A percentile compares a stretch with the other conserved stretches of the same genome.
These are phyloP conservation scores for Starmerella vaccinii DNA, from an alignment of 805 yeast species.

Conservation along the genomic window DNA sequence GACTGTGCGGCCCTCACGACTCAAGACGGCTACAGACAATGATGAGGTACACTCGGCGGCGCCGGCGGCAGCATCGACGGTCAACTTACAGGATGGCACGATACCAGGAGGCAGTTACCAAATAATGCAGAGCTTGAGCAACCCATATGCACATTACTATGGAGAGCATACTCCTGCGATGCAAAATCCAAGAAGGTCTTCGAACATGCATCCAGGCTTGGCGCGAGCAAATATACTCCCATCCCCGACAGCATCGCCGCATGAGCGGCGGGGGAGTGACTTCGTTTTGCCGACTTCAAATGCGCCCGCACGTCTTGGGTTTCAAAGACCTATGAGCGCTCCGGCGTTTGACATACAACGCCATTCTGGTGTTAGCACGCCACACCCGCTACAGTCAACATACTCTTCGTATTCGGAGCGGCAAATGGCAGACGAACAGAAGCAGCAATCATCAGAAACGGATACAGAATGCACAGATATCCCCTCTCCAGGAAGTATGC, in stretches of 20 bases:
- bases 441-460: not conserved
- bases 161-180: not conserved
- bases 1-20: not conserved
- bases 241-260: constrained; percentile 8
- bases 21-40: not conserved
- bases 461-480: constrained; percentile 3
- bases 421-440: not conserved
- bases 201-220: not conserved
- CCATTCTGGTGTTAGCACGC: not conserved
- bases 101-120: not conserved
- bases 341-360: not conserved
- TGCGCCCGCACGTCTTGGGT: constrained; percentile 2
- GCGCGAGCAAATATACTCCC: not conserved
- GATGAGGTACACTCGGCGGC: not conserved
- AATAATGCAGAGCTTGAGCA: not conserved
- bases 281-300: not conserved
- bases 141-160: not conserved
- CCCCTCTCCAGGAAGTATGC: constrained; percentile 30
- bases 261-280: constrained; percentile 1
- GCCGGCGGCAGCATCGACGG: not conserved
- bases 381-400: not conserved
- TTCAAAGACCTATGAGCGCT: constrained; percentile 6
- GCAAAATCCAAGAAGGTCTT: not conserved
- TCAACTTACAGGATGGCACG: not conserved
- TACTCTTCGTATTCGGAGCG: not conserved